Evolutionary conservation across 495 filamentous ascomycete species (phyloP), one percentile per base, ranked within the genome.

Genomic region (Daldinia caldariorum): DNA sequence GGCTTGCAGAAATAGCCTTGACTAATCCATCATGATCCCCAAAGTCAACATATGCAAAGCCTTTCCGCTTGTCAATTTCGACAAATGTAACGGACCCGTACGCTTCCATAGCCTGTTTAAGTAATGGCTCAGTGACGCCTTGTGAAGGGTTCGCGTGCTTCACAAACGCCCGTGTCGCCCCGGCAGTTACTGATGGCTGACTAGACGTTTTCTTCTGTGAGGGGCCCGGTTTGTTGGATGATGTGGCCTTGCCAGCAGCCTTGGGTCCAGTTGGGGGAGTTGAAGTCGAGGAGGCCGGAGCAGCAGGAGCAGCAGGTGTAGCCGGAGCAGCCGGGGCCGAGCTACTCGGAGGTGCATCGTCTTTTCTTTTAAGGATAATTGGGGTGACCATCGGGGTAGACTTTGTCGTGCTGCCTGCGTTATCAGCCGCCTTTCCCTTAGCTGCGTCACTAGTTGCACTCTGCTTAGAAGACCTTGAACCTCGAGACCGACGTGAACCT

Each of bases 141-240:
- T 97, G 94, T 0, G 93, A 94, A 18, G 92, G 88, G 76, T 95
- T 96, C 59, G 93, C 94, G 72, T 97, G 93, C 74, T 97, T 97
- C 71, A 97, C 83, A 76, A 97, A 97, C n/a, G 92, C 94, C 74
- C 92, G 89, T 1, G 88, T 91, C 6, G 90, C 87, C 4, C 87
- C 87, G 8, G 88, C 76, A 29, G 84, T 76, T 67, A 87, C 66
- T 6, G 71, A 45, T 14, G 77, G 43, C 22, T 75, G 60, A n/a
- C 58, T 31, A 38, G 67, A 69, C 0, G 61, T 68, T 20, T 73
- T 76, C 55, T 74, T 75, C 66, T 75, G 74, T 0, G 62, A 62
- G 14, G 55, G 55, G 47, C 18, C 51, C n/a, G 20, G 50, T 67
- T 75, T 77, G 14, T 32, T 66, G 4, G 61, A 58, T 13, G 62